Percentiles rank a stretch among this genome's conserved stretches.
phyloP scores from a whole-genome alignment of 305 asterid species.

The Lippia alba region DNA sequence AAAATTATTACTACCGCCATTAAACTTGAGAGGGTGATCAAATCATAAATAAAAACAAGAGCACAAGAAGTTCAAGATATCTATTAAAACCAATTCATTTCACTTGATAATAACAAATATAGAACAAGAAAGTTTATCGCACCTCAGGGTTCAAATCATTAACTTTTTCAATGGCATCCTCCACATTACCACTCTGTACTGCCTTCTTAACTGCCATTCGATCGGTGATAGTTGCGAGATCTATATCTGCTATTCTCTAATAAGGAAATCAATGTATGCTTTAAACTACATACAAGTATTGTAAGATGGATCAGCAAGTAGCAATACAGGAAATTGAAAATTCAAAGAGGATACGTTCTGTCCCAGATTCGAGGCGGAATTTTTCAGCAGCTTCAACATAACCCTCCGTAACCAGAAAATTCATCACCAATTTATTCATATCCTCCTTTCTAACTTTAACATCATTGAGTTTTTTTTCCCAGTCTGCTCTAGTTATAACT shows the following conservation, averaged over 20 bases:
- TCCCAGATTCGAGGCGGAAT: slow-evolving; percentile 68
- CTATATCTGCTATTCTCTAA: slow-evolving; percentile 70
- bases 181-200: slow-evolving; percentile 73
- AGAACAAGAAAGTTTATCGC: slow-evolving; percentile 9
- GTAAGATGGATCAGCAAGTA: neutral
- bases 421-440: slow-evolving; percentile 77
- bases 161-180: slow-evolving; percentile 81
- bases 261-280: slow-evolving; percentile 50
- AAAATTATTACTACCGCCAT: neutral
- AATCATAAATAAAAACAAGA: neutral
- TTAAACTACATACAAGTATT: neutral
- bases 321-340: slow-evolving; percentile 9
- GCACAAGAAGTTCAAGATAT: neutral
- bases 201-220: slow-evolving; percentile 83
- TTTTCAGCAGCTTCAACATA: slow-evolving; percentile 70
- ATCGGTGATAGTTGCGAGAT: slow-evolving; percentile 75
- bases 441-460: slow-evolving; percentile 68
- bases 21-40: neutral
- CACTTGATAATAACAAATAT: neutral
- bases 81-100: neutral
- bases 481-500: slow-evolving; percentile 68
- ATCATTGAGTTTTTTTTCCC: slow-evolving; percentile 64
- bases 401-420: slow-evolving; percentile 76
- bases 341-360: slow-evolving; percentile 61
- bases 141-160: slow-evolving; percentile 90